Evolutionary conservation across 169 alveolate species (phyloP).

Genomic region (Plasmodium malariae): DNA sequence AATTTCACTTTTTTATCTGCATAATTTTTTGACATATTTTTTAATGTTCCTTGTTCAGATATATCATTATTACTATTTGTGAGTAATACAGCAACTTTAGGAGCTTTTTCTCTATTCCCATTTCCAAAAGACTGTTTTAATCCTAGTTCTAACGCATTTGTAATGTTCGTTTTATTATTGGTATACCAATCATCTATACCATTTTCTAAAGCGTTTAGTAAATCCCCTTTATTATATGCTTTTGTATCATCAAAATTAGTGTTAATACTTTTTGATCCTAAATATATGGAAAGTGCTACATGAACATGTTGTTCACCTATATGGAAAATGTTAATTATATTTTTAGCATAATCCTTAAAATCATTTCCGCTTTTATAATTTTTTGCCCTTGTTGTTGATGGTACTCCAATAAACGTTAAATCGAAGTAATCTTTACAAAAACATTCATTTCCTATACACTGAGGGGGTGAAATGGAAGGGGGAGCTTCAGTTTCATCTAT

Average conservation of each 20-base stretch:
- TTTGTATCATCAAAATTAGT: conserved; percentile 10
- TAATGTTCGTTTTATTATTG: conserved; percentile 30
- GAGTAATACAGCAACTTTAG: conserved; percentile 41
- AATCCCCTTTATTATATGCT: conserved; percentile 26
- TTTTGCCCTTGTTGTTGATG: neutral
- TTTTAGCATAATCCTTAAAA: conserved; percentile 6
- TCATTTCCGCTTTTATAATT: conserved; percentile 8
- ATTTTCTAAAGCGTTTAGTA: conserved; percentile 8
- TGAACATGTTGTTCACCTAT: conserved; percentile 36
- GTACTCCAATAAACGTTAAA: conserved; percentile 52
- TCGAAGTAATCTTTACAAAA: conserved; percentile 51
- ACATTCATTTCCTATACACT: conserved; percentile 19
- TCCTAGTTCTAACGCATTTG: conserved; percentile 43
- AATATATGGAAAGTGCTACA: conserved; percentile 35
- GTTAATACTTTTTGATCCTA: conserved; percentile 9
- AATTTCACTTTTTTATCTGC: conserved; percentile 41
- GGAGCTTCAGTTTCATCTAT: conserved; percentile 1
- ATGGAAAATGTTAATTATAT: conserved; percentile 21
- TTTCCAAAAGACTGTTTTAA: conserved; percentile 51
- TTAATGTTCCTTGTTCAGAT: conserved; percentile 24
- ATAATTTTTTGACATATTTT: conserved; percentile 21
- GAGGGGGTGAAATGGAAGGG: neutral
- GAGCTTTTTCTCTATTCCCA: conserved; percentile 59
- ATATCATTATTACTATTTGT: conserved; percentile 53
- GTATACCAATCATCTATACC: neutral